phyloP scores from a whole-genome alignment of 192 early-diverging fungal species.

The Linnemannia elongata region DNA sequence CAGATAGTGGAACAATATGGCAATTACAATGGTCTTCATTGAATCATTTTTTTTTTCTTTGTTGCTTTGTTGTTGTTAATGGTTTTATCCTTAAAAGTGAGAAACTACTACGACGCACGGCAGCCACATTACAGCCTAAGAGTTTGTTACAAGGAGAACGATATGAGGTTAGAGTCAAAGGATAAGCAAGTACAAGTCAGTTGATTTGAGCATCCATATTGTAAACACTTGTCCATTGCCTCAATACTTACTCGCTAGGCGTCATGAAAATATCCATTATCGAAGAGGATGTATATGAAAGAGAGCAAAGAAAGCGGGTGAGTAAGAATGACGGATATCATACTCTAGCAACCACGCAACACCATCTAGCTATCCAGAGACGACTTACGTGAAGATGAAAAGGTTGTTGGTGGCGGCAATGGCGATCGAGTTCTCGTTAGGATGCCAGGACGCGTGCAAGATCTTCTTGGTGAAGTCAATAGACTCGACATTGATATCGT shows the following conservation, averaged over 20 bases:
- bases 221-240: neutral
- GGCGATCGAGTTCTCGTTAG: slow-evolving; percentile 96
- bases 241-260: slow-evolving; percentile 18
- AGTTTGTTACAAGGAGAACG: neutral
- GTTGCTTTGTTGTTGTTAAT: neutral
- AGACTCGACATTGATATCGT: slow-evolving; percentile 86
- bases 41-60: neutral
- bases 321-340: neutral
- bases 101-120: neutral
- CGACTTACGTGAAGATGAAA: slow-evolving; percentile 87
- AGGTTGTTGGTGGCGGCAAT: slow-evolving; percentile 99
- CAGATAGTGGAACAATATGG: neutral
- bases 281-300: neutral
- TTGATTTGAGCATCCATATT: neutral
- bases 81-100: slow-evolving; percentile 3
- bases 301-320: slow-evolving; percentile 3
- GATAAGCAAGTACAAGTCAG: neutral
- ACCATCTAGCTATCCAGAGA: neutral
- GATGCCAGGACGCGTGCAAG: slow-evolving; percentile 98
- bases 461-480: slow-evolving; percentile 98
- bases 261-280: neutral
- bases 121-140: neutral
- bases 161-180: neutral
- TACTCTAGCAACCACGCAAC: no score
- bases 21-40: neutral